phyloP scores from a whole-genome alignment of 371 early-diverging fungal species.

The Rhizopus stolonifer region DNA sequence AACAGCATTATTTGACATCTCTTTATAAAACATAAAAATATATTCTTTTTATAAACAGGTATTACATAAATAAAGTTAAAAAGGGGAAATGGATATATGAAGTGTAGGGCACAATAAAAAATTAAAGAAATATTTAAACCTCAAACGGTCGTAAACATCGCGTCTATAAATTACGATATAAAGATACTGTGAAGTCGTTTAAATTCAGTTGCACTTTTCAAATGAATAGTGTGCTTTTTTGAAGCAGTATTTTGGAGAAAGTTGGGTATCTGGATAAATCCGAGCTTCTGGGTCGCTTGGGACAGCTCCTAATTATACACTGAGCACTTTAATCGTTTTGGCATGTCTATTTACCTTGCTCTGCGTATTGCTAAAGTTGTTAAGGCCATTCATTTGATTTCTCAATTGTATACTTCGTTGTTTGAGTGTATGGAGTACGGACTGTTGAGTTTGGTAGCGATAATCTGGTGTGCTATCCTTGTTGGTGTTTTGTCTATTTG shows the following conservation, averaged over 20 bases:
- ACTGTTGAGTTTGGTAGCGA: conserved; percentile 74
- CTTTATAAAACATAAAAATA: too few species aligned
- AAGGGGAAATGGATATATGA: too few species aligned
- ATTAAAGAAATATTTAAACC: too few species aligned
- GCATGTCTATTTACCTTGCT: conserved; percentile 13
- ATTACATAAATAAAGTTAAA: too few species aligned
- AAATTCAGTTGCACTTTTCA: conserved; percentile 33
- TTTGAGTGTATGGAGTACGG: conserved; percentile 63
- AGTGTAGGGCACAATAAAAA: too few species aligned
- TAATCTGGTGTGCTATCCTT: conserved; percentile 66
- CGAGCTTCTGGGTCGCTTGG: conserved; percentile 8
- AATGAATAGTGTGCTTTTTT: conserved; percentile 27
- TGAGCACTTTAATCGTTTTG: too few species aligned
- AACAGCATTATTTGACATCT: too few species aligned
- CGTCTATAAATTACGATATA: conserved; percentile 23
- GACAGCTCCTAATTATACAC: too few species aligned
- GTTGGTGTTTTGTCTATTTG: too few species aligned
- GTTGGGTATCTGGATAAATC: conserved; percentile 16
- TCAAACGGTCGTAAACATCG: too few species aligned
- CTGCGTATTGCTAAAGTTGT: conserved; percentile 4
- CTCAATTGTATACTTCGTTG: conserved; percentile 63
- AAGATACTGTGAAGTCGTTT: conserved; percentile 39
- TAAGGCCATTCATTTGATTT: conserved; percentile 33
- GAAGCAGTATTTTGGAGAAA: conserved; percentile 2
- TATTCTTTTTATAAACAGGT: too few species aligned